Evolutionary conservation across 371 early-diverging fungal genomes (phyloP).

Genomic region (Synchytrium microbalum): DNA sequence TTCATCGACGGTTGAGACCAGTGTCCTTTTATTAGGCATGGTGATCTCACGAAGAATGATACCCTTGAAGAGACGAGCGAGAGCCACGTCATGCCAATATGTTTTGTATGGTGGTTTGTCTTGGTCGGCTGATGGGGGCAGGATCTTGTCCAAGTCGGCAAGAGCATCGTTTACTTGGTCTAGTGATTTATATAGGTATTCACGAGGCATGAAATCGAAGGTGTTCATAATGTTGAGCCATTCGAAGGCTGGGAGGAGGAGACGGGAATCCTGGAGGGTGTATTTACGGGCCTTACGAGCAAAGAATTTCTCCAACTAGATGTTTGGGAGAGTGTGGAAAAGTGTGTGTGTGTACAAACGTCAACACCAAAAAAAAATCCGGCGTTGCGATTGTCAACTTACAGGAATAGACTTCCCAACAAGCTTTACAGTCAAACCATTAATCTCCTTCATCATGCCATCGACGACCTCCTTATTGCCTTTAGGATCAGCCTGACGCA

Average conservation of each 20-base stretch:
- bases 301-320: conserved; percentile 52
- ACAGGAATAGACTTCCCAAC: conserved; percentile 78
- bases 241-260: conserved; percentile 62
- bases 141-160: conserved; percentile 23
- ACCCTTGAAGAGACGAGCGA: conserved; percentile 51
- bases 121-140: conserved; percentile 14
- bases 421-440: conserved; percentile 49
- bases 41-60: conserved; percentile 41
- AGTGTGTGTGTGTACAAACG: too few species aligned
- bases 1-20: conserved; percentile 10
- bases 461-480: conserved; percentile 13
- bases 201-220: conserved; percentile 52
- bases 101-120: conserved; percentile 29
- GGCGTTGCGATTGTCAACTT: too few species aligned
- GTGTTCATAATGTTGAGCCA: conserved; percentile 53
- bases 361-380: too few species aligned
- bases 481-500: conserved; percentile 32
- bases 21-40: conserved; percentile 14
- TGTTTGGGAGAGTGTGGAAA: too few species aligned
- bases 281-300: conserved; percentile 65
- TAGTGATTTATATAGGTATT: too few species aligned
- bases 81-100: conserved; percentile 59
- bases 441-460: conserved; percentile 49
- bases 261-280: conserved; percentile 41
- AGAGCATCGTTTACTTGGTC: conserved; percentile 42